A percentile compares a stretch with the other conserved stretches of the same genome.
Evolutionary conservation across 2,329 filamentous ascomycete genomes (phyloP).

Genomic region (Tolypocladium sp.): DNA sequence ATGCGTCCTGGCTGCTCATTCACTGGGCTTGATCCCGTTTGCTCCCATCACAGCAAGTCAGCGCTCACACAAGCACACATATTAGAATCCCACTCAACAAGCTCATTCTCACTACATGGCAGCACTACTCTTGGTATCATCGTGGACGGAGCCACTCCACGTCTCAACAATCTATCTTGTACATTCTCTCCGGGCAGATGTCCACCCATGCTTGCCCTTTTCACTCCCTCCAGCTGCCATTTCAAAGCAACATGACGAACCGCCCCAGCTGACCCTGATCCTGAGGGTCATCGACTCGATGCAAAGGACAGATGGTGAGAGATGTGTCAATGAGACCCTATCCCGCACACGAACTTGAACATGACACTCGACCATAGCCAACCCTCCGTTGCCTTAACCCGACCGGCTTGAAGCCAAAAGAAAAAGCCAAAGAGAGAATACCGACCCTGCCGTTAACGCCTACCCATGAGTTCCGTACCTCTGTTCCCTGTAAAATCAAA

Average conservation of each 20-base stretch:
- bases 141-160: not conserved
- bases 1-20: not conserved
- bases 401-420: not conserved
- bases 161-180: not conserved
- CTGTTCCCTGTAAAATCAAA: not conserved
- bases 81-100: not conserved
- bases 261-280: not conserved
- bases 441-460: conserved; percentile 1
- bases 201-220: not conserved
- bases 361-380: not conserved
- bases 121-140: not conserved
- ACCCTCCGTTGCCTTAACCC: not conserved
- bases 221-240: not conserved
- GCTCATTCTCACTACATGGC: not conserved
- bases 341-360: not conserved
- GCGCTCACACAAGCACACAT: not conserved
- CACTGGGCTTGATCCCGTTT: not conserved
- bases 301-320: not conserved
- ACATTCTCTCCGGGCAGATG: not conserved
- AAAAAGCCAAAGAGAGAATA: not conserved
- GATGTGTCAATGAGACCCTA: not conserved
- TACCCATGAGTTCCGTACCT: not conserved
- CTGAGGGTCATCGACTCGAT: conserved; percentile 1
- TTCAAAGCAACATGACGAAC: not conserved
- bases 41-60: not conserved